Base-by-base conservation (phyloP, 78 protist genomes). In the Emiliania huxleyi region DNA sequence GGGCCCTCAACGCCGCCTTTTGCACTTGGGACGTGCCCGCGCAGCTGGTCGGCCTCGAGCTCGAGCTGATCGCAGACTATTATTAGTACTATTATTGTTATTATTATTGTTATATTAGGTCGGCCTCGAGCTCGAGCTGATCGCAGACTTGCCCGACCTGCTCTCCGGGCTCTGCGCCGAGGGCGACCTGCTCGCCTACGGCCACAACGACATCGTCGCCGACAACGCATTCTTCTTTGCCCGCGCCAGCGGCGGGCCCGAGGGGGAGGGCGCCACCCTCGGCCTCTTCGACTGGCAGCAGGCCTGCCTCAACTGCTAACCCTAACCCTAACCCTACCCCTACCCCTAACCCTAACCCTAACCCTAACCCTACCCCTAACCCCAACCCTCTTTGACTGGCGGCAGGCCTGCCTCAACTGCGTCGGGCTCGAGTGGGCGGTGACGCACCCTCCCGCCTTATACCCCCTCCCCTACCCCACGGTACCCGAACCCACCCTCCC, bases 401-500 rank as follows among this genome's bases (percentile, higher is more conserved):
- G n/a, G n/a, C 81, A 71, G 42, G 42, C 42, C 43, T 71, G 81
- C 81, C 5, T 71, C 81, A 71, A 71, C 81, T 33, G n/a, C 21
- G 81, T 71, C 2, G 81, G 81, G 81, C 81, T 33, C 2, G 81
- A 71, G 81, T 71, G 81, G 81, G 81, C 81, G n/a, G n/a, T n/a
- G n/a, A n/a, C n/a, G n/a, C n/a, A n/a, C n/a, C n/a, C n/a, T n/a
- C n/a, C n/a, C n/a, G n/a, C n/a, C n/a, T n/a, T n/a, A n/a, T n/a
- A n/a, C n/a, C n/a, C n/a, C n/a, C n/a, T n/a, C n/a, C n/a, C n/a
- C n/a, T n/a, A n/a, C n/a, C n/a, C n/a, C n/a, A n/a, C n/a, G n/a
- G n/a, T n/a, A n/a, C n/a, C n/a, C n/a, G n/a, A n/a, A n/a, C n/a
- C n/a, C n/a, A n/a, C n/a, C n/a, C n/a, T n/a, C n/a, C n/a, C n/a